Evolutionary conservation across 345 rosid species (phyloP).

Genomic region (Camelina sativa): DNA sequence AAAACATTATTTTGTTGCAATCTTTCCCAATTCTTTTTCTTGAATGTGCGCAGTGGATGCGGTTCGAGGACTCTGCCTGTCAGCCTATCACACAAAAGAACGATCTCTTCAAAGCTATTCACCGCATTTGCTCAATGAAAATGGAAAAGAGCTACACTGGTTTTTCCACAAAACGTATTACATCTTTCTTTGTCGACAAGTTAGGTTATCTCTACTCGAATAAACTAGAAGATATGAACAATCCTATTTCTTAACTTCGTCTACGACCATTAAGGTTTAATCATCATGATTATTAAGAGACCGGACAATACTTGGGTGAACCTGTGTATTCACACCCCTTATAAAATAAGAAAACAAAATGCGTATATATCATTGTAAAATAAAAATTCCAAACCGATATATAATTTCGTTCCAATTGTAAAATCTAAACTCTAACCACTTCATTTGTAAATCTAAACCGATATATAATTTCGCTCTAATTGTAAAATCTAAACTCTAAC

Average conservation of each 20-base stretch:
- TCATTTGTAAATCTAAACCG: too few species aligned
- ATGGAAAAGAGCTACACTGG: constrained; percentile 54
- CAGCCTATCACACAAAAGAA: constrained; percentile 64
- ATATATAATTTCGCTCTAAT: too few species aligned
- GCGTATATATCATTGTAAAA: too few species aligned
- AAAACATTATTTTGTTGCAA: neutral
- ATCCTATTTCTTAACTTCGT: constrained; percentile 24
- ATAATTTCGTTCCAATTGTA: too few species aligned
- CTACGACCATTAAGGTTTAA: neutral
- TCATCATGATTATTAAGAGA: constrained; percentile 1
- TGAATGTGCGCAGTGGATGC: constrained; percentile 67
- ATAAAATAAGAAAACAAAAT: too few species aligned
- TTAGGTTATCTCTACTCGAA: constrained; percentile 56
- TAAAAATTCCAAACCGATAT: too few species aligned
- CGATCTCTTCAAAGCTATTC: constrained; percentile 52
- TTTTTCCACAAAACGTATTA: constrained; percentile 47
- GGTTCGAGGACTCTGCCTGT: constrained; percentile 68
- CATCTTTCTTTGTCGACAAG: constrained; percentile 42
- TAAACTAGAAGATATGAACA: constrained; percentile 47
- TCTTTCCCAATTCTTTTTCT: neutral
- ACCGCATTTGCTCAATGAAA: constrained; percentile 57
- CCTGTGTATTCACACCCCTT: too few species aligned
- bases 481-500: too few species aligned
- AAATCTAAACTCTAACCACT: too few species aligned
- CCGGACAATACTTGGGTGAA: too few species aligned